phyloP scores from a whole-genome alignment of 2,329 filamentous ascomycete species.

The Colletotrichum cereale region DNA sequence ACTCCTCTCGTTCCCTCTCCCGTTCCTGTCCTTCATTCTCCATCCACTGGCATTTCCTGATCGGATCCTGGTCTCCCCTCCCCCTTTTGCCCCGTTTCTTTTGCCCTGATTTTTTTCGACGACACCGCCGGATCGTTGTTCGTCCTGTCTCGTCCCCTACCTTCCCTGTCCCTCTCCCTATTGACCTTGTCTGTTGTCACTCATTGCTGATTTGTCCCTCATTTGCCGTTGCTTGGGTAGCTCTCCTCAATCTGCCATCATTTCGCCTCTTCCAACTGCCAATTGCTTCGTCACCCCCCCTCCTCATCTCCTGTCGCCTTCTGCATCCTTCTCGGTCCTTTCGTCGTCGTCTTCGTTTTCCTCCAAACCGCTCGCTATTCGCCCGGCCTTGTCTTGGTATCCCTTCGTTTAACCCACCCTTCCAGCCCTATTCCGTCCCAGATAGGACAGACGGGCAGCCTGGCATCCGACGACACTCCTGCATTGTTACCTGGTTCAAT shows the following conservation, averaged over 20 bases:
- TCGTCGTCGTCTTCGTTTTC: background rate
- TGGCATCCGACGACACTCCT: background rate
- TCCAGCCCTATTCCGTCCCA: slow-evolving; percentile 10
- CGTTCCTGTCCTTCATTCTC: slow-evolving; percentile 19
- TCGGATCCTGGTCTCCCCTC: slow-evolving; percentile 26
- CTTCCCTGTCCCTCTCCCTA: slow-evolving; percentile 28
- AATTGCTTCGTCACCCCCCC: slow-evolving; percentile 24
- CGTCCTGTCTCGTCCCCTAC: slow-evolving; percentile 37
- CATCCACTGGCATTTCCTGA: slow-evolving; percentile 11
- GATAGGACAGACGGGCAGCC: background rate
- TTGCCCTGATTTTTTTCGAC: slow-evolving; percentile 30
- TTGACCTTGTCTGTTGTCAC: slow-evolving; percentile 11
- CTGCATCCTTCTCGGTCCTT: background rate
- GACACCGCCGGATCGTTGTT: slow-evolving; percentile 39
- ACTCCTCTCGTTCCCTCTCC: background rate
- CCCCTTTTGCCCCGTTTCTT: slow-evolving; percentile 34
- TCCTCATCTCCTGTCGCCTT: slow-evolving; percentile 32
- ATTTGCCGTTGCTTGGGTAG: slow-evolving; percentile 35
- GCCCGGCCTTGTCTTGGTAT: slow-evolving; percentile 13
- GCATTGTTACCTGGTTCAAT: background rate
- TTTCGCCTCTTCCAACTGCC: slow-evolving; percentile 37
- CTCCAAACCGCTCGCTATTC: slow-evolving; percentile 14
- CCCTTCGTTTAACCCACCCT: slow-evolving; percentile 6
- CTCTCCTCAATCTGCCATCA: slow-evolving; percentile 37
- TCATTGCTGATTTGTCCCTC: slow-evolving; percentile 29